phyloP scores from a whole-genome alignment of 306 rosid genomes.

The Casuarina equisetifolia region DNA sequence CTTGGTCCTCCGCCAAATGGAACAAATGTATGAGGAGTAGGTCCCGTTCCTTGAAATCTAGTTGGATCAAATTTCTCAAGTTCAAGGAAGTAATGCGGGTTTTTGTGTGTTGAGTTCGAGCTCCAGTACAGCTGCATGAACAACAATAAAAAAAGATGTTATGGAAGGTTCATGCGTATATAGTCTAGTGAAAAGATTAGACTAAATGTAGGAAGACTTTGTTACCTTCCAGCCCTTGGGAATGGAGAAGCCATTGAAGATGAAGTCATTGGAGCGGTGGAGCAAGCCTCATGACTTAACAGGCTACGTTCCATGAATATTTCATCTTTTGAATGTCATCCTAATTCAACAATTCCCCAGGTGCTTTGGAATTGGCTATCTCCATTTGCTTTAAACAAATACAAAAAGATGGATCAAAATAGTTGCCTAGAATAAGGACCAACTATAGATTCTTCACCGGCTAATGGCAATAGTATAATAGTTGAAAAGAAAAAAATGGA shows the following conservation, averaged over 20 bases:
- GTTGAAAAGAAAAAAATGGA: too few relatives aligned
- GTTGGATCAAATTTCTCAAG: slow-evolving; percentile 73
- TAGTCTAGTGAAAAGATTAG: too few relatives aligned
- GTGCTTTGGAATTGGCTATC: slow-evolving; percentile 52
- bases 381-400: slow-evolving; percentile 76
- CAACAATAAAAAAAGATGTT: background rate
- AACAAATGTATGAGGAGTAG: slow-evolving; percentile 78
- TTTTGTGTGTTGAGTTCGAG: slow-evolving; percentile 72
- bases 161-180: too few relatives aligned
- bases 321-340: slow-evolving; percentile 80
- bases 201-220: background rate
- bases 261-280: slow-evolving; percentile 88
- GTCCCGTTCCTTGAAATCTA: slow-evolving; percentile 82
- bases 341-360: slow-evolving; percentile 79
- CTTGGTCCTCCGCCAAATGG: slow-evolving; percentile 98
- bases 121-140: slow-evolving; percentile 76
- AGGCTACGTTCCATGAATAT: slow-evolving; percentile 88
- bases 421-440: background rate
- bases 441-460: too few relatives aligned
- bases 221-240: slow-evolving; percentile 96
- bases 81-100: slow-evolving; percentile 45
- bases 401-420: slow-evolving; percentile 1
- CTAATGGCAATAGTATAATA: too few relatives aligned
- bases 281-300: slow-evolving; percentile 84
- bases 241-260: slow-evolving; percentile 77